Base-by-base conservation (phyloP, 1,139 yeast species). In the Geotrichum restrictum region DNA sequence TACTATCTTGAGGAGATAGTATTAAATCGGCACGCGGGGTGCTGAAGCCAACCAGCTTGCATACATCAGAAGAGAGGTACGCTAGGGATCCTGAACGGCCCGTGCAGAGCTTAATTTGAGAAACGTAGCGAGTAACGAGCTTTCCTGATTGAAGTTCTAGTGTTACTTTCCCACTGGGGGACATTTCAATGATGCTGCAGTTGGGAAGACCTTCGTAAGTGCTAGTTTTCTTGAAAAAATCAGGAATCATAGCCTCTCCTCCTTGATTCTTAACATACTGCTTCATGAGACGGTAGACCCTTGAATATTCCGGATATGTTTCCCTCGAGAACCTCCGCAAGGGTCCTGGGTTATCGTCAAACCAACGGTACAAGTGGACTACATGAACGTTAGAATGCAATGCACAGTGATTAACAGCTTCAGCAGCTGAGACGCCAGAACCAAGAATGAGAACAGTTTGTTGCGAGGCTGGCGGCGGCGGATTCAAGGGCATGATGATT, bases 371-470 rank as follows among this genome's bases (percentile, higher is more conserved):
- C 5, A 69, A 49, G 52, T 69, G 72, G 11, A 66, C 49, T 13
- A 60, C 55, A 31, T 14, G 49, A 7, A 45, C 37, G 19, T 27
- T 55, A 14, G 46, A 36, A 11, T 29, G 37, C 13, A 48, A 33
- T 1, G 51, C 33, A n/a, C 45, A 45, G 14, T 44, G 33, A 29
- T 48, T 50, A 11, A 68, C 56, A 0, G 69, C 68, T 42, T 69
- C 72, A 1, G 72, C 72, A 0, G 72, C 71, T 5, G 70, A 65
- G 27, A 69, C 67, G 1, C 72, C 72, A 1, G 70, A 60, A 0
- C 72, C 72, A n/a, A 69, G 53, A 1, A 69, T 62, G n/a, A 68
- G 59, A 1, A 62, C 53, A 1, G 65, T 45, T 18, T 14, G 29
- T 6, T 14, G 22, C 11, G 54, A 38, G 6, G 45, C 24, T 6